Base-by-base conservation (phyloP, 2,329 filamentous ascomycete species). In the Dothidotthia symphoricarpi region DNA sequence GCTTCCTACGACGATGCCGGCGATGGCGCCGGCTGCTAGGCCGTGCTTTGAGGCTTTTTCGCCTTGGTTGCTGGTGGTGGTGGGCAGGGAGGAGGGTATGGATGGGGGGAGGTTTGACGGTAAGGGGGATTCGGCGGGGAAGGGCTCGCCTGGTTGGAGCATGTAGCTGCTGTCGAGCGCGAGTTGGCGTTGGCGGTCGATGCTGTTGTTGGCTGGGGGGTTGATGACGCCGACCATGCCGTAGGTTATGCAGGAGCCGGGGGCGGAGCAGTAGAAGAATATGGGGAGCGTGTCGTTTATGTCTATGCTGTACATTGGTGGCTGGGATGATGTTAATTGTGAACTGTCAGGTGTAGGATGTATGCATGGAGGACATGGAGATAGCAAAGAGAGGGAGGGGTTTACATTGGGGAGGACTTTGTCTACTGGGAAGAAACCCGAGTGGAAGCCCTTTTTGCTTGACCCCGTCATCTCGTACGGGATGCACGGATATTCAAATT, bases 191-290 rank as follows among this genome's bases (percentile, higher is more conserved):
- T 67, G 63, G 22, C 35, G 36, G 5, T 43, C 35, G 25, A 66
- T 45, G 5, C 43, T 50, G 28, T 47, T 54, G 10, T 42, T 48
- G 6, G 51, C 22, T 29, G 61, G 63, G 8, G 82, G 76, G 55
- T 90, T 91, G 49, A 90, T 82, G 1, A 80, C 83, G 3, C 85
- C 86, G 13, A 91, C 76, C 86, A 91, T 91, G 25, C 79, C 76
- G 34, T 81, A 77, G 2, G 68, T 63, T 8, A 75, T 73, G 57
- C 86, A 91, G 4, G 81, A 84, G 2, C 72, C 76, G 0, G 79
- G 75, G 0, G 83, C 83, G 0, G 81, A 56, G 42, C 63, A 67
- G 50, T 68, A 68, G 55, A 64, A 68, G 41, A 61, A 67, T 1
- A 67, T 55, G 2, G 66, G 64, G 1, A 48, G 26, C 1, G 59